A percentile compares a stretch with the other conserved stretches of the same genome.
Conservation (phyloP, 768 basidiomycete species). For the Clitopilus hobsonii region DNA sequence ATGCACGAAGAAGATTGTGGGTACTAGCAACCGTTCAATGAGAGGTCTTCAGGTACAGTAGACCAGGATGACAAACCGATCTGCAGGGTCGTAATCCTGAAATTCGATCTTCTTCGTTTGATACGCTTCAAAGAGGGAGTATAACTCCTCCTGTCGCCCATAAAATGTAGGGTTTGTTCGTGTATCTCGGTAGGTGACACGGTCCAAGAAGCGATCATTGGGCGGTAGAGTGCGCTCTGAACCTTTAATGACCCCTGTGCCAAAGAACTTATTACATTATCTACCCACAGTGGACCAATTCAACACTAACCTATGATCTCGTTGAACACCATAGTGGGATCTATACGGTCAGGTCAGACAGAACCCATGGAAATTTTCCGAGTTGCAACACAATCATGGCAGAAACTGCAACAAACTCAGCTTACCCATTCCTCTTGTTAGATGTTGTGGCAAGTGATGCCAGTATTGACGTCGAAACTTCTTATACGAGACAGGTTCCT, state of each 20-base stretch:
- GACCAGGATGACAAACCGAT: slow-evolving; percentile 34
- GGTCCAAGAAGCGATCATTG: slow-evolving; percentile 35
- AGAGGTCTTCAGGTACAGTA: neutral
- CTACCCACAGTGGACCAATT: neutral
- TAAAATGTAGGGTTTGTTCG: slow-evolving; percentile 54
- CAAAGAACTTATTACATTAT: slow-evolving; percentile 19
- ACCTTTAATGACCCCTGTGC: slow-evolving; percentile 66
- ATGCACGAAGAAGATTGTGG: neutral
- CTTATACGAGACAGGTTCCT: slow-evolving; percentile 2
- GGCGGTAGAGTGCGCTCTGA: slow-evolving; percentile 45
- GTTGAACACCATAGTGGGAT: slow-evolving; percentile 57
- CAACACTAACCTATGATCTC: slow-evolving; percentile 51
- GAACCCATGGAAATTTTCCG: too few species aligned
- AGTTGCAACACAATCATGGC: neutral
- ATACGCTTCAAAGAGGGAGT: slow-evolving; percentile 52
- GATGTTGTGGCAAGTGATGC: slow-evolving; percentile 48
- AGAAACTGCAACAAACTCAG: neutral
- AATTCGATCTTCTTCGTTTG: slow-evolving; percentile 34
- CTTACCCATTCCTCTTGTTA: slow-evolving; percentile 51
- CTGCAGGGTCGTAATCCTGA: slow-evolving; percentile 54
- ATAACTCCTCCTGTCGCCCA: slow-evolving; percentile 39
- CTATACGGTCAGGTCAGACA: slow-evolving; percentile 25
- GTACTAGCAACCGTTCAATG: neutral
- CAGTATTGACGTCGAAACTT: slow-evolving; percentile 50
- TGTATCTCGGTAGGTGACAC: slow-evolving; percentile 37